Percentiles rank a stretch among this genome's conserved stretches.
Evolutionary conservation across 2,329 filamentous ascomycete genomes (phyloP).

Genomic region (Botrytis deweyae): DNA sequence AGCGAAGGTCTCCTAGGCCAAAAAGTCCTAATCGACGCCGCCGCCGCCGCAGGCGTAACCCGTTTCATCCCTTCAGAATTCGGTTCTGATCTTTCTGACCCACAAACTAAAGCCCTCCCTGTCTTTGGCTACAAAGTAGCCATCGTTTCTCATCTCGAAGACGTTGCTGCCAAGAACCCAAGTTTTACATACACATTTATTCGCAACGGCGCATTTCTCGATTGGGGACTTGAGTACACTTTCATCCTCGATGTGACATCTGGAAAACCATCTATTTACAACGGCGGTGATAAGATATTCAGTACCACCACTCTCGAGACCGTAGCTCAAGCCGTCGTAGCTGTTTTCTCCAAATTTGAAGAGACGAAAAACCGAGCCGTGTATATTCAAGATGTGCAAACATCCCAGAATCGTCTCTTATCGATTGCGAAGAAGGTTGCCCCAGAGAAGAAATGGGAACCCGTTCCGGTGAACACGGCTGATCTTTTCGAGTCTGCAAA

Average conservation of each 20-base stretch:
- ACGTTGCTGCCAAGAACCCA: conserved; percentile 42
- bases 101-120: conserved; percentile 46
- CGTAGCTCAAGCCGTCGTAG: conserved; percentile 50
- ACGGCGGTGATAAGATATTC: conserved; percentile 52
- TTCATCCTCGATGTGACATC: conserved; percentile 49
- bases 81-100: conserved; percentile 43
- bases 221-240: conserved; percentile 49
- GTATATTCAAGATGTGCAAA: conserved; percentile 46
- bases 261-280: conserved; percentile 46
- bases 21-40: conserved; percentile 54
- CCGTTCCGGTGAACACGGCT: conserved; percentile 23
- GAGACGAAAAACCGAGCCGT: conserved; percentile 55
- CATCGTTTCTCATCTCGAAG: conserved; percentile 44
- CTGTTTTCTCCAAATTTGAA: conserved; percentile 48
- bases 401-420: conserved; percentile 46
- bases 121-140: conserved; percentile 53
- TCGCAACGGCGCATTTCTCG: conserved; percentile 56
- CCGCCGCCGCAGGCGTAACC: conserved; percentile 57
- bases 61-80: conserved; percentile 64
- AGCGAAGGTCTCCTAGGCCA: conserved; percentile 44
- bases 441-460: conserved; percentile 36
- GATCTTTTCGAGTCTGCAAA: conserved; percentile 29
- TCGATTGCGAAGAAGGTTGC: conserved; percentile 40
- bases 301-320: conserved; percentile 49
- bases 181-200: conserved; percentile 56